A percentile compares a stretch with the other conserved stretches of the same genome.
Evolutionary conservation across 257 asterid genomes (phyloP).

Genomic region (Solanum tarijense): DNA sequence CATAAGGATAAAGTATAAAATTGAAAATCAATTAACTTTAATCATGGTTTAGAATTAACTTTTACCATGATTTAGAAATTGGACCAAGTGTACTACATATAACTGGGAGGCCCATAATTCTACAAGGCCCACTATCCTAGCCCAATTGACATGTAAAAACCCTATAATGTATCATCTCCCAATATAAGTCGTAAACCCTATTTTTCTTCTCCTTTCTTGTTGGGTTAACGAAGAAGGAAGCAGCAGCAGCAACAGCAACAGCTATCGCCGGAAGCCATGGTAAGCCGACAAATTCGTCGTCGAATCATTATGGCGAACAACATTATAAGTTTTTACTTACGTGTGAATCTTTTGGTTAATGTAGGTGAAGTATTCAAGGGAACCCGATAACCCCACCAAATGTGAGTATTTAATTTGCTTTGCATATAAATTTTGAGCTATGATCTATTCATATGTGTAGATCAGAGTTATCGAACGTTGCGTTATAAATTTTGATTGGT

Average conservation of each 20-base stretch:
- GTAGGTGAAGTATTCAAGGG: neutral
- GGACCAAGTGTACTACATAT: neutral
- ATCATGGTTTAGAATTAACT: neutral
- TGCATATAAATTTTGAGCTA: neutral
- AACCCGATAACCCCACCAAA: neutral
- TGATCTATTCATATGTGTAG: neutral
- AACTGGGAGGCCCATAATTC: neutral
- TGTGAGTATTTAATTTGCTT: neutral
- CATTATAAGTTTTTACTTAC: neutral
- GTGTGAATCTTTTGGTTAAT: neutral
- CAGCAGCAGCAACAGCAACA: neutral
- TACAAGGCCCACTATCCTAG: neutral
- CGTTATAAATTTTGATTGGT: neutral
- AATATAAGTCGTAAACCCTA: neutral
- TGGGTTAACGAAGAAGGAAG: neutral
- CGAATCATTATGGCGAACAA: neutral
- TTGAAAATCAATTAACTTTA: too few relatives aligned
- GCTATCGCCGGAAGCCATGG: neutral
- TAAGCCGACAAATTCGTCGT: neutral
- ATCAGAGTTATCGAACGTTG: neutral
- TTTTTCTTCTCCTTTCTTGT: neutral
- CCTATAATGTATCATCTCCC: neutral
- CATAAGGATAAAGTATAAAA: neutral
- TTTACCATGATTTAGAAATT: too few relatives aligned
- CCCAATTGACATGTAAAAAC: neutral